phyloP scores from a whole-genome alignment of 1,139 yeast species.

The Taiozyma sp. region DNA sequence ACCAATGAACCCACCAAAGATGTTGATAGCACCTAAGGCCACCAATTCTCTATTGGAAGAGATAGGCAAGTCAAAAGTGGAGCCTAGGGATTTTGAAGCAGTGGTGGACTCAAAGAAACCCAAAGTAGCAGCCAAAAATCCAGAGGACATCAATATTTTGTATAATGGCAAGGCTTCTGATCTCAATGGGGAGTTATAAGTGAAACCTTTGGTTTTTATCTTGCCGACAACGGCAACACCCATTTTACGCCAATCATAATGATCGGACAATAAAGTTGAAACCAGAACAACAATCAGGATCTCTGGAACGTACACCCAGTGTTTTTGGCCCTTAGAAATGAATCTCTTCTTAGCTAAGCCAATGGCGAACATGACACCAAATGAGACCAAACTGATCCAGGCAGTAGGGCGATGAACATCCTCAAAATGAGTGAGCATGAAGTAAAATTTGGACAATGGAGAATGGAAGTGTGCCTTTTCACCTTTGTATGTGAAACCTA shows the following conservation, averaged over 20 bases:
- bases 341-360: slow-evolving; percentile 39
- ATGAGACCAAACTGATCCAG: slow-evolving; percentile 45
- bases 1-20: slow-evolving; percentile 46
- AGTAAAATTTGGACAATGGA: slow-evolving; percentile 65
- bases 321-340: slow-evolving; percentile 27
- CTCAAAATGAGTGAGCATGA: slow-evolving; percentile 42
- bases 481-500: slow-evolving; percentile 37
- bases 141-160: slow-evolving; percentile 42
- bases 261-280: slow-evolving; percentile 54
- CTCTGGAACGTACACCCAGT: slow-evolving; percentile 62
- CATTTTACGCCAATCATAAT: slow-evolving; percentile 47
- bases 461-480: slow-evolving; percentile 63
- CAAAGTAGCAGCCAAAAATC: slow-evolving; percentile 75
- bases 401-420: slow-evolving; percentile 47
- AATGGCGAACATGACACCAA: slow-evolving; percentile 37
- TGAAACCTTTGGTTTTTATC: slow-evolving; percentile 41
- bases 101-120: slow-evolving; percentile 95
- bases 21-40: slow-evolving; percentile 77
- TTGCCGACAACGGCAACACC: slow-evolving; percentile 73
- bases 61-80: slow-evolving; percentile 58
- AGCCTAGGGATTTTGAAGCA: slow-evolving; percentile 78
- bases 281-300: slow-evolving; percentile 68
- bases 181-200: slow-evolving; percentile 47
- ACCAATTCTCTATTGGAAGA: slow-evolving; percentile 74
- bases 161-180: slow-evolving; percentile 25